Evolutionary conservation across 441 rosid genomes (phyloP).

Genomic region (Daphne laureola): DNA sequence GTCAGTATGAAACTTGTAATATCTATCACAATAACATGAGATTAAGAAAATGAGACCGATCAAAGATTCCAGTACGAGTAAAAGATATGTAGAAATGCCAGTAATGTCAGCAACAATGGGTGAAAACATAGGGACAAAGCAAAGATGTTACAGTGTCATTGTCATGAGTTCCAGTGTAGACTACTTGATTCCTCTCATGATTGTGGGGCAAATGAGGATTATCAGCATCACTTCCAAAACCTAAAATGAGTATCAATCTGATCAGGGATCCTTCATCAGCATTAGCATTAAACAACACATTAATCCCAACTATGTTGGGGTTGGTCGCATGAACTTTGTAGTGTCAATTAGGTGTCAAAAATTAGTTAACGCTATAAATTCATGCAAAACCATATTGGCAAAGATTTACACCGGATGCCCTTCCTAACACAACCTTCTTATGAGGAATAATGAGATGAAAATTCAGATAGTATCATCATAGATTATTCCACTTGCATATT

Average conservation of each 20-base stretch:
- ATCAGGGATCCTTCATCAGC: too few species aligned
- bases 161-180: slow-evolving; percentile 95
- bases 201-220: slow-evolving; percentile 97
- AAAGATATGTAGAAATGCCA: background rate
- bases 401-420: too few species aligned
- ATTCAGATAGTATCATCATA: background rate
- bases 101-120: background rate
- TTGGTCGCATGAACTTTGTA: too few species aligned
- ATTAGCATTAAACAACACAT: too few species aligned
- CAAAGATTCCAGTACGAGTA: background rate
- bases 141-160: slow-evolving; percentile 75
- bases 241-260: slow-evolving; percentile 23
- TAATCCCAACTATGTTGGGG: too few species aligned
- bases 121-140: slow-evolving; percentile 6
- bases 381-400: too few species aligned
- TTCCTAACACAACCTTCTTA: background rate
- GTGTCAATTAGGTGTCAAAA: background rate
- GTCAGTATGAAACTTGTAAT: too few species aligned
- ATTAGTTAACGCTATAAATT: background rate
- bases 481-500: background rate
- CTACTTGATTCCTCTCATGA: slow-evolving; percentile 85
- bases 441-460: background rate
- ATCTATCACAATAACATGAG: background rate
- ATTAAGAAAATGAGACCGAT: background rate
- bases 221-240: slow-evolving; percentile 72